Percentiles rank a stretch among this genome's conserved stretches.
Evolutionary conservation across 1,284 basidiomycete species (phyloP).

Genomic region (Melampsora americana): DNA sequence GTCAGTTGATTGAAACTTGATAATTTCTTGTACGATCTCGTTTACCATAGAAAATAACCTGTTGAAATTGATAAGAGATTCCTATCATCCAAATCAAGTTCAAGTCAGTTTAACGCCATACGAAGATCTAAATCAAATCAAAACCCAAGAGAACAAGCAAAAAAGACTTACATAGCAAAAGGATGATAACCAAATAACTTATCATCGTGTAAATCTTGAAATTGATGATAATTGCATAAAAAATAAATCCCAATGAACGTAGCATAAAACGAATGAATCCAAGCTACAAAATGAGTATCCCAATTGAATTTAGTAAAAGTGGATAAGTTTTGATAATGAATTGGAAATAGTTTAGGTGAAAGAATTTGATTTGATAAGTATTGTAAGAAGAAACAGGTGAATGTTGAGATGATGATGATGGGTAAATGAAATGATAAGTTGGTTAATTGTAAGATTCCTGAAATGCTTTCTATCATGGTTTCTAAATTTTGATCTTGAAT

Average conservation of each 20-base stretch:
- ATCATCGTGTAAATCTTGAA: conserved; percentile 27
- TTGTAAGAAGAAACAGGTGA: conserved; percentile 33
- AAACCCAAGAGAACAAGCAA: not conserved
- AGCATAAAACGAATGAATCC: conserved; percentile 41
- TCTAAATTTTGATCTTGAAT: not conserved
- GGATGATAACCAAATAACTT: conserved; percentile 41
- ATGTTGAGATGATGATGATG: conserved; percentile 13
- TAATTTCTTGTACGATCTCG: not conserved
- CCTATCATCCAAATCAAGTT: conserved; percentile 4
- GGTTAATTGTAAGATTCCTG: not conserved
- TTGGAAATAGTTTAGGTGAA: conserved; percentile 33
- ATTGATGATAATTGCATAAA: conserved; percentile 11
- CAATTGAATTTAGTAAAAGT: conserved; percentile 42
- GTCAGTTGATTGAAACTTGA: not conserved
- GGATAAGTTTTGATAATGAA: conserved; percentile 8
- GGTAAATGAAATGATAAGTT: conserved; percentile 30
- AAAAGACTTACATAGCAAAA: conserved; percentile 18
- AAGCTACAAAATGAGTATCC: conserved; percentile 43
- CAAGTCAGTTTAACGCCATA: not conserved
- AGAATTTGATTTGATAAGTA: conserved; percentile 11
- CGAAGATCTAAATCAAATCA: conserved; percentile 2
- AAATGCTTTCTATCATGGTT: conserved; percentile 1
- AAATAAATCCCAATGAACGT: conserved; percentile 28
- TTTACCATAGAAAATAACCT: conserved; percentile 43
- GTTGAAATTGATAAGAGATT: conserved; percentile 39